These are phyloP conservation scores for Sporisorium sorghi DNA, from an alignment of 1,284 basidiomycete genomes.

Conservation along the genomic window DNA sequence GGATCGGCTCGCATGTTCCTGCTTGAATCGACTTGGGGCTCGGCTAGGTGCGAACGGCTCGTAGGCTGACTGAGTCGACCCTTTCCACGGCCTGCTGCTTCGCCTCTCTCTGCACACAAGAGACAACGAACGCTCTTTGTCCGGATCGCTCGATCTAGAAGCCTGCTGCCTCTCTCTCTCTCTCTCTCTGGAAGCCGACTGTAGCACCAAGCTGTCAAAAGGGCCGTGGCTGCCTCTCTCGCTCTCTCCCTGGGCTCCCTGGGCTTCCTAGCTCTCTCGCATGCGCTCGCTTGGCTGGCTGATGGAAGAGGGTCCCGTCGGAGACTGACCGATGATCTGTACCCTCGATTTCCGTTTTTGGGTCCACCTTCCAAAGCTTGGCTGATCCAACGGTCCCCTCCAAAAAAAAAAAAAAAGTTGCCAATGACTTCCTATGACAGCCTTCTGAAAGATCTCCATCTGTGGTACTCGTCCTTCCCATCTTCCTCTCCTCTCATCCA, in stretches of 20 bases:
- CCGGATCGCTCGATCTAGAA: conserved; percentile 20
- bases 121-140: neutral
- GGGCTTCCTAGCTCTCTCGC: no score
- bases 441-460: no score
- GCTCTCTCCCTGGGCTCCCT: no score
- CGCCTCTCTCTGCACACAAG: conserved; percentile 5
- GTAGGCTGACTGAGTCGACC: conserved; percentile 3
- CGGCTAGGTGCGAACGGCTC: conserved; percentile 7
- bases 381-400: neutral
- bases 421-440: no score
- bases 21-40: conserved; percentile 1
- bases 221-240: neutral
- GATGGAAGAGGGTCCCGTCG: neutral
- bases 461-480: neutral
- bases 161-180: neutral
- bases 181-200: neutral
- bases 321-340: neutral
- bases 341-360: neutral
- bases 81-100: neutral
- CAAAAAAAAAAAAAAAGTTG: no score
- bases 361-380: neutral
- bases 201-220: neutral
- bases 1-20: conserved; percentile 5
- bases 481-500: neutral
- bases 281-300: neutral